Evolutionary conservation across 2,329 filamentous ascomycete genomes (phyloP), one percentile per base, ranked within the genome.

Genomic region (Drechslerella coelobrocha): DNA sequence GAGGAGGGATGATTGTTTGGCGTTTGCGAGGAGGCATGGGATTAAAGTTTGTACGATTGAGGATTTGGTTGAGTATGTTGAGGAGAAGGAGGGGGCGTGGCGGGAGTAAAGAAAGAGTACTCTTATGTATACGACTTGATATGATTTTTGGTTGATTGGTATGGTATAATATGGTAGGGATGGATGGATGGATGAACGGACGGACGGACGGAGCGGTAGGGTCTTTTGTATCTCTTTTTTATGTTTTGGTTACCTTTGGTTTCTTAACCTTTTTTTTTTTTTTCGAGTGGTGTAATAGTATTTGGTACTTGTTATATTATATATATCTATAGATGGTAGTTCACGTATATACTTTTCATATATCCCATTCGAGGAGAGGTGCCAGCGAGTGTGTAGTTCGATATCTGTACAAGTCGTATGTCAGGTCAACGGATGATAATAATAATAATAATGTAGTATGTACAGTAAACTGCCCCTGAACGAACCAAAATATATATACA

Each of bases 11-110:
- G 90, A 86, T 37, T 97, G 92, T 81, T 82, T 99, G 77, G 85
- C 83, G 54, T 99, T 99, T 83, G 94, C 92, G 26, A 86, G 87
- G 79, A 87, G 84, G 80, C 97, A 89, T 87, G 92, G 92, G 2
- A 82, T 99, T 75, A 94, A 89, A 82, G 91, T 96, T 68, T 96
- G 92, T 81, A 97, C 94, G 27, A 97, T 99, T 80, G 92, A 93
- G 78, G 92, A 93, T 80, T 80, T 99, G 80, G 88, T 93, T 26
- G 83, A 82, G 63, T 89, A 95, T 78, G 81, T 96, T 66, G 89
- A 94, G 79, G 88, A 86, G 82, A 87, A 83, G 39, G 88, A 92
- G 81, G 88, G 87, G 37, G 85, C 85, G 78, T 72, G 31, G 54
- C 24, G 43, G 31, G 57, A 72, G 27, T 54, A 65, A 23, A 29